Base-by-base conservation (phyloP, 1,139 yeast species). In the Spathaspora sp. region DNA sequence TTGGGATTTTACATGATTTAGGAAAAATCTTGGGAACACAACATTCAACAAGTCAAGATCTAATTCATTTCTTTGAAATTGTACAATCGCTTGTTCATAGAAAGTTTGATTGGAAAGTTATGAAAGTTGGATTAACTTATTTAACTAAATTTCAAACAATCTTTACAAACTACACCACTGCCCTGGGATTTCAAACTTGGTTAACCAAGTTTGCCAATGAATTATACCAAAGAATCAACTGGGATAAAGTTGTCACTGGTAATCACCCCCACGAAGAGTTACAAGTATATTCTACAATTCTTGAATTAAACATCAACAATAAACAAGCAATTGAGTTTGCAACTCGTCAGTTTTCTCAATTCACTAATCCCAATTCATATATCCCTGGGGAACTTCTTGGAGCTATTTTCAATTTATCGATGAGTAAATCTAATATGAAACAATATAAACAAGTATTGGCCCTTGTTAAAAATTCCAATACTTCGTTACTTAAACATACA, bases 391-490 rank as follows among this genome's bases (percentile, higher is more conserved):
- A 76, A 51, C 50, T 84, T 15, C 51, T 68, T 26, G 56, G 69
- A 11, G 55, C 70, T 8, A 57, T 67, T 31, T 65, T 70, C 53
- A 69, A 65, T 46, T 63, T 74, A 26, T 61, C 68, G 6, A 60
- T 65, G 26, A 55, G 61, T 33, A 61, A 68, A 36, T 71, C 73
- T 4, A 66, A 61, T 26, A 65, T 71, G 45, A 76, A 79, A 51
- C 82, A 78, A 37, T 84, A 82, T 70, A 83, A 83, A 58, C 81
- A 78, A 53, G 63, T 82, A 2, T 63, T 76, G 37, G 79, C 77
- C 37, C 59, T 82, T 17, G 77, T 76, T 8, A 80, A 80, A 49
- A 74, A 74, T 49, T 70, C 84, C 9, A 68, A 74, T 43, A 61
- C 63, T 9, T 65, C 73, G 15, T 59, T 61, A 33, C 57, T 69